Conservation (phyloP, 169 alveolate species). For the Plasmodium coatneyi region DNA sequence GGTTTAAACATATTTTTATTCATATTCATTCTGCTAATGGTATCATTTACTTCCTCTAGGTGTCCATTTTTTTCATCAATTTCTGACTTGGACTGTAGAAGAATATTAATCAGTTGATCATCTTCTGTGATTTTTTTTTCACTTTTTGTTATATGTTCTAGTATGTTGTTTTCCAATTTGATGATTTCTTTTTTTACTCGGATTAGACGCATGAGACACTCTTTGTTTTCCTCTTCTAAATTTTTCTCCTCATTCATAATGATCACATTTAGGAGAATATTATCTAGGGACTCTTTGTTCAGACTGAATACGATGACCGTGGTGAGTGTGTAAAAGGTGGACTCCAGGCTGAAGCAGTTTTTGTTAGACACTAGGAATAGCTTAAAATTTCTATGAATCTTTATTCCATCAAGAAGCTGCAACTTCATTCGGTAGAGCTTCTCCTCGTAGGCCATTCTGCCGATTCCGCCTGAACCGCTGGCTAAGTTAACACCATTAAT, state of each 20-base stretch:
- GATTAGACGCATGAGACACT: conserved; percentile 40
- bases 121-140: conserved; percentile 70
- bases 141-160: conserved; percentile 70
- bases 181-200: conserved; percentile 59
- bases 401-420: conserved; percentile 20
- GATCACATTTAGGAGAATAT: conserved; percentile 50
- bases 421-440: conserved; percentile 27
- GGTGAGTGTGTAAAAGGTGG: conserved; percentile 32
- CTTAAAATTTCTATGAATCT: conserved; percentile 50
- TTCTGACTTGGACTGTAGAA: conserved; percentile 60
- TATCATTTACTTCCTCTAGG: conserved; percentile 68
- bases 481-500: not conserved
- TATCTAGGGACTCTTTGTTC: conserved; percentile 53
- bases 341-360: conserved; percentile 51
- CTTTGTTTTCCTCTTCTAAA: conserved; percentile 61
- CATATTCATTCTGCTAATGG: conserved; percentile 50
- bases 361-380: conserved; percentile 57
- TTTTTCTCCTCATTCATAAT: conserved; percentile 59
- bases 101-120: conserved; percentile 59
- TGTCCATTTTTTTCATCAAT: conserved; percentile 64
- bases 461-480: not conserved
- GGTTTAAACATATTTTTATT: conserved; percentile 37
- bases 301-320: conserved; percentile 49
- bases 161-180: conserved; percentile 52
- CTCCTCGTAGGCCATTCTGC: conserved; percentile 23